Base-by-base conservation (phyloP, 768 basidiomycete genomes). In the Amanita rubescens region DNA sequence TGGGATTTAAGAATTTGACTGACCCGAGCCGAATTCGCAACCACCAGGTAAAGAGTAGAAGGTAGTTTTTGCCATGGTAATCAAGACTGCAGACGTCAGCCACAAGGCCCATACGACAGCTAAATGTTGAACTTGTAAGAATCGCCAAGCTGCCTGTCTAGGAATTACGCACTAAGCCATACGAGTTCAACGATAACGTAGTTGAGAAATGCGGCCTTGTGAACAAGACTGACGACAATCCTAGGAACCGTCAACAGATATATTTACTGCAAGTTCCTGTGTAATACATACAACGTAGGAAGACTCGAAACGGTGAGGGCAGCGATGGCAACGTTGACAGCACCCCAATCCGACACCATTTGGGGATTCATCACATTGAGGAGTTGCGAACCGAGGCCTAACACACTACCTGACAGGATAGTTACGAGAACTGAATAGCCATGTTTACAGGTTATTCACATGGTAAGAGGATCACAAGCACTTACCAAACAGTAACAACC, bases 41-140 rank as follows among this genome's bases (percentile, higher is more conserved):
- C 53, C 51, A 14, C 54, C 9, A n/a, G 56, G 39, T 35, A 63
- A 66, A 39, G 49, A 58, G 14, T 50, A n/a, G 45, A 55, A 55
- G 63, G 6, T 58, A 59, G 19, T 65, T 58, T 5, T 72, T 67
- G 17, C 71, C n/a, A n/a, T n/a, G n/a, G n/a, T n/a, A 58, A 7
- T n/a, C n/a, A 65, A 59, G 5, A 66, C 69, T 4, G 67, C 77
- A 44, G 67, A 67, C 14, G 74, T 60, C 38, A 77, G 65, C 73
- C 74, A 78, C 47, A 78, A 54, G 44, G 77, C 62, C 72, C 75
- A 77, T 7, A 78, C 68, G 34, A 76, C 57, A 48, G 61, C 75
- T 75, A 49, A 14, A 27, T 10, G 57, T 15, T 15, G 38, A 50
- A 33, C 7, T n/a, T 3, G 24, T 50, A 8, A 49, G 22, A 10